A percentile compares a stretch with the other conserved stretches of the same genome.
Conservation (phyloP, 169 alveolate species). For the Eimeria sp. region DNA sequence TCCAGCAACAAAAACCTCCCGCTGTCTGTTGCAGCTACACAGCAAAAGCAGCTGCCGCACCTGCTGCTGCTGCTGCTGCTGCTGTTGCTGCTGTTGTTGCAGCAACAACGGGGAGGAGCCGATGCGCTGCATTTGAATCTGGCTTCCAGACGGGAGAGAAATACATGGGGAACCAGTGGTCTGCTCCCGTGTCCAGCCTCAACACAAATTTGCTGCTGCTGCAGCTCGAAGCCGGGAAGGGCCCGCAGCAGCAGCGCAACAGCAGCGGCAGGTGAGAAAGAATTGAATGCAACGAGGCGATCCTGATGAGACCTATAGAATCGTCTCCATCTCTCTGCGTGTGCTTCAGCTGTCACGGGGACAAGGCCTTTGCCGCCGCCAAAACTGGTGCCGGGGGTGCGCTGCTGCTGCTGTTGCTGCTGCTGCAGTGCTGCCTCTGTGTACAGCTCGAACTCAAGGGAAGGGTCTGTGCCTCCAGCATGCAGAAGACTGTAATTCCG, state of each 20-base stretch:
- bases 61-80: conserved; percentile 9
- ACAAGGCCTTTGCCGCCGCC: conserved; percentile 32
- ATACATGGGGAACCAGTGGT: conserved; percentile 43
- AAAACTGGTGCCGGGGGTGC: conserved; percentile 11
- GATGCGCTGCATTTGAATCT: conserved; percentile 42
- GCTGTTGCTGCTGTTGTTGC: background rate
- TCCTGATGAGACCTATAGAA: conserved; percentile 57
- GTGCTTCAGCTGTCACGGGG: conserved; percentile 58
- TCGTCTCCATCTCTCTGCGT: conserved; percentile 48
- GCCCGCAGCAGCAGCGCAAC: conserved; percentile 61
- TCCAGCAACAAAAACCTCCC: conserved; percentile 41
- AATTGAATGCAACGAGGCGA: conserved; percentile 41
- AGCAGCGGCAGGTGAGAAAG: conserved; percentile 65
- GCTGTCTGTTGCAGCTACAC: conserved; percentile 60
- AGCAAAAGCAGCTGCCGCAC: conserved; percentile 72
- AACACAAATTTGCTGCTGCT: conserved; percentile 50
- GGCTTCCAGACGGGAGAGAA: conserved; percentile 13
- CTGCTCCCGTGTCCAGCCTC: conserved; percentile 67
- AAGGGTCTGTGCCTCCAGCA: conserved; percentile 58
- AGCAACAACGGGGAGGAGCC: conserved; percentile 47
- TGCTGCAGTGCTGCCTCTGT: conserved; percentile 49
- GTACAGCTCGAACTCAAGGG: conserved; percentile 31
- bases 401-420: conserved; percentile 63
- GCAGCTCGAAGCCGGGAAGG: conserved; percentile 39
- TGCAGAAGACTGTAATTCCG: conserved; percentile 55